Conservation (phyloP, 2,329 filamentous ascomycete species). For the Trichoderma sp. region DNA sequence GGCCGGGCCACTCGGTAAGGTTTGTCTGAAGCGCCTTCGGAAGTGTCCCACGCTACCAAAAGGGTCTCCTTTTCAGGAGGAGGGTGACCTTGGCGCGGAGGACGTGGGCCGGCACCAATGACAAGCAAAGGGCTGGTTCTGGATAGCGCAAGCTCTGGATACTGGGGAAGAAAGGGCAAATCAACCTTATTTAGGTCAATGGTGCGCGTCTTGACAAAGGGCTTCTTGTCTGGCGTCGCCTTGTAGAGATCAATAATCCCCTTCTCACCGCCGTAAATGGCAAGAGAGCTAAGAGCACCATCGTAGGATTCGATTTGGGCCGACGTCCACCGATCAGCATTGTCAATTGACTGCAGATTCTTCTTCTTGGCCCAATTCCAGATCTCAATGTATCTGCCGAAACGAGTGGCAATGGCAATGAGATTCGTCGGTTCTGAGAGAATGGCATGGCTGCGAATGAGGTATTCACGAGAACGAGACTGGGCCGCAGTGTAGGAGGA, state of each 20-base stretch:
- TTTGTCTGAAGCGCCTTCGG: constrained; percentile 29
- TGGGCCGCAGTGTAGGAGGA: constrained; percentile 40
- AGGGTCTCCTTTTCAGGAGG: constrained; percentile 39
- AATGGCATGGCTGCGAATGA: constrained; percentile 44
- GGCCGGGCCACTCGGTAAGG: constrained; percentile 39
- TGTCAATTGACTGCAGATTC: constrained; percentile 38
- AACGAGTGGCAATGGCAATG: constrained; percentile 40
- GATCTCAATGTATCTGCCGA: constrained; percentile 40
- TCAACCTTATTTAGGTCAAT: constrained; percentile 37
- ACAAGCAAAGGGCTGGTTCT: constrained; percentile 40
- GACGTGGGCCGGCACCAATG: constrained; percentile 39
- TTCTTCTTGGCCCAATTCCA: constrained; percentile 42
- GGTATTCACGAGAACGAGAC: constrained; percentile 40
- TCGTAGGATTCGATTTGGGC: constrained; percentile 38
- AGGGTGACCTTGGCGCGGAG: constrained; percentile 38
- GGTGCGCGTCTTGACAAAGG: constrained; percentile 35
- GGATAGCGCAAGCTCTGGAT: constrained; percentile 41
- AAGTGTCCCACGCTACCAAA: constrained; percentile 41
- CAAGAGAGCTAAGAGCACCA: constrained; percentile 34
- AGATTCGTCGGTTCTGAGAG: constrained; percentile 40
- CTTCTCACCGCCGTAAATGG: constrained; percentile 35
- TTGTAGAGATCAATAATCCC: constrained; percentile 36
- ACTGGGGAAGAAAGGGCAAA: constrained; percentile 39
- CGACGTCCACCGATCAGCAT: constrained; percentile 40
- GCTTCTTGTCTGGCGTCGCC: constrained; percentile 36